Evolutionary conservation across 306 rosid species (phyloP), one percentile per base, ranked within the genome.

Genomic region (Inga leiocalycina): DNA sequence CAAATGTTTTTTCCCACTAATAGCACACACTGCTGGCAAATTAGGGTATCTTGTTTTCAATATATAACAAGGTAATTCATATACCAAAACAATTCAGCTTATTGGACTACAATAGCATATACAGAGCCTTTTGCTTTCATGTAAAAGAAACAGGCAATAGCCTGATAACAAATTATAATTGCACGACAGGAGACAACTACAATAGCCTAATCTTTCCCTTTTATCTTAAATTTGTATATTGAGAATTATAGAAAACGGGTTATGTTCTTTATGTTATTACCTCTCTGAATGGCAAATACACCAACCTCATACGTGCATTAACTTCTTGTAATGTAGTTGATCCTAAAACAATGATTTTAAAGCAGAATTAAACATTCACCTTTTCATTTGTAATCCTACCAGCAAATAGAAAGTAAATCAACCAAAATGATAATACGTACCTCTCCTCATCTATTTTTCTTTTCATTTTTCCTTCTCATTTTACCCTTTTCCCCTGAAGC

Each of bases 291-390:
- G 93, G 96, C 32, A 92, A 82, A 87, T 90, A 92, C 35, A 86
- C 91, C 61, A 85, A 86, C 71, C 87, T 92, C 45, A 92, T 75
- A 56, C 92, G 73, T 51, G 91, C 92, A 92, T 90, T 87, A 15
- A 93, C 93, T 84, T 85, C 77, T 56, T 59, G 49, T 20, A n/a
- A 24, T 24, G 77, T 71, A 17, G 22, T 74, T 62, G 90, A 83
- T 52, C 92, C 96, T 90, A 82, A 68, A 71, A 81, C 62, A 79
- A 39, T 70, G 43, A 83, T 49, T 51, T 69, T 35, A 48, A 79
- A 81, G 71, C 24, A 35, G 10, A 69, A 80, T 67, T 86, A 11
- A 45, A 37, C 24, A 52, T 59, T 51, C 57, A 52, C 79, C 71
- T 32, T 44, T 39, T 81, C 65, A 41, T 51, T 39, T 19, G 64